Evolutionary conservation across 176 grass and related monocot species (phyloP).

Genomic region (Echinochloa phyllopogon): DNA sequence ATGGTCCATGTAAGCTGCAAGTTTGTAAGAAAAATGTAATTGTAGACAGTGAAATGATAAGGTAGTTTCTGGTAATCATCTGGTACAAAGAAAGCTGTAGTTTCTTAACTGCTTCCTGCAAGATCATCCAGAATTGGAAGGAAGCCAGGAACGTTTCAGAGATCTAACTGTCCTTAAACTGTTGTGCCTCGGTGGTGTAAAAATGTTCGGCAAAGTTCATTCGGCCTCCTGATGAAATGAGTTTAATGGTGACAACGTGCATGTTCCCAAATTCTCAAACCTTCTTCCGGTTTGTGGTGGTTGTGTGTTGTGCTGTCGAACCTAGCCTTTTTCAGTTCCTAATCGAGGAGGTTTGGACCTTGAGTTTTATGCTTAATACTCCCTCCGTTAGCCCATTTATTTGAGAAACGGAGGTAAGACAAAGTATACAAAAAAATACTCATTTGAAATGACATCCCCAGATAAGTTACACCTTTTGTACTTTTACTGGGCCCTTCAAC

Average conservation of each 20-base stretch:
- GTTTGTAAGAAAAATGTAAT: neutral
- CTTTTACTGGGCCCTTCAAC: neutral
- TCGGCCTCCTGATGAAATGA: neutral
- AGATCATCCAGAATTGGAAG: neutral
- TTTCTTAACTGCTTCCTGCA: neutral
- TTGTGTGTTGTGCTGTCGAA: neutral
- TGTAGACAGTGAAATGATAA: neutral
- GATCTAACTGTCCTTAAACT: neutral
- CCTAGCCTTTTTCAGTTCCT: neutral
- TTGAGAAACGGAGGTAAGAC: no score
- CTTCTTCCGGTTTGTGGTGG: no score
- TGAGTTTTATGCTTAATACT: no score
- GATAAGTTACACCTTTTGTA: no score
- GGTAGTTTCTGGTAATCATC: neutral
- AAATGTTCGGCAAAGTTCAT: neutral
- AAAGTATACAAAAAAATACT: no score
- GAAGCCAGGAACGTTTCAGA: neutral
- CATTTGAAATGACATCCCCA: no score
- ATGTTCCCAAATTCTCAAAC: neutral
- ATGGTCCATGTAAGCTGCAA: slow-evolving; percentile 29
- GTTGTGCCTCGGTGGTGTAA: neutral
- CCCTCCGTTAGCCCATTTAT: no score
- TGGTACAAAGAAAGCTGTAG: neutral
- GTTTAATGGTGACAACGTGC: neutral
- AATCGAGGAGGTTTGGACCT: no score